These are phyloP conservation scores for Scedosporium dehoogii DNA, from an alignment of 2,329 filamentous ascomycete species.

Conservation along the genomic window DNA sequence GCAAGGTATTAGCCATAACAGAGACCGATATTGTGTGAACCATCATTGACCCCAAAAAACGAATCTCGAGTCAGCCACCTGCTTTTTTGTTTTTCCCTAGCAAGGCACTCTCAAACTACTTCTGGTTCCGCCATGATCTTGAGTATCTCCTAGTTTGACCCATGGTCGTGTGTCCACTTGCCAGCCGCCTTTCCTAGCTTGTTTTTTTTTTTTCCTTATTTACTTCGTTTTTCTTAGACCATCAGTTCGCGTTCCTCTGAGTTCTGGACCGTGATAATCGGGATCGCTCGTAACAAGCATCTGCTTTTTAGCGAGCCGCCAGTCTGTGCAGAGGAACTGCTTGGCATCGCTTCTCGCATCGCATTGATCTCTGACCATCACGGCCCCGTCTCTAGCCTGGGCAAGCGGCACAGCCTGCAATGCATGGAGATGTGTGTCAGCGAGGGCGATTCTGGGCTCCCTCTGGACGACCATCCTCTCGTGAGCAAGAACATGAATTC, in stretches of 20 bases:
- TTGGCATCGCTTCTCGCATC: neutral
- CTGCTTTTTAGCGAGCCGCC: neutral
- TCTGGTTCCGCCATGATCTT: too few species aligned
- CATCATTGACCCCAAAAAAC: neutral
- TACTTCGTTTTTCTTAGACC: neutral
- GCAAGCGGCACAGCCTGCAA: neutral
- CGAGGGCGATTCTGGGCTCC: too few species aligned
- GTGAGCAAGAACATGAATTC: too few species aligned
- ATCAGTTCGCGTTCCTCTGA: neutral
- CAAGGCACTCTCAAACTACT: neutral
- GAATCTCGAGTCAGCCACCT: neutral
- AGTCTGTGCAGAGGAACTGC: neutral
- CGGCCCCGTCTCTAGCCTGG: neutral
- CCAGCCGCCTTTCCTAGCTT: neutral
- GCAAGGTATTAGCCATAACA: too few species aligned
- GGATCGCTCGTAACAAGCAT: too few species aligned
- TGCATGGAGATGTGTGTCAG: too few species aligned
- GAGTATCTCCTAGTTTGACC: neutral
- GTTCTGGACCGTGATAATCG: too few species aligned
- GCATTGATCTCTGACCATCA: neutral
- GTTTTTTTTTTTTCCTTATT: neutral
- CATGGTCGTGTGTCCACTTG: neutral
- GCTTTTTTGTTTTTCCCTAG: neutral
- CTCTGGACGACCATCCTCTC: too few species aligned
- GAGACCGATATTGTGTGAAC: too few species aligned